Conservation (phyloP, 495 filamentous ascomycete genomes). For the Xylaria telfairii region DNA sequence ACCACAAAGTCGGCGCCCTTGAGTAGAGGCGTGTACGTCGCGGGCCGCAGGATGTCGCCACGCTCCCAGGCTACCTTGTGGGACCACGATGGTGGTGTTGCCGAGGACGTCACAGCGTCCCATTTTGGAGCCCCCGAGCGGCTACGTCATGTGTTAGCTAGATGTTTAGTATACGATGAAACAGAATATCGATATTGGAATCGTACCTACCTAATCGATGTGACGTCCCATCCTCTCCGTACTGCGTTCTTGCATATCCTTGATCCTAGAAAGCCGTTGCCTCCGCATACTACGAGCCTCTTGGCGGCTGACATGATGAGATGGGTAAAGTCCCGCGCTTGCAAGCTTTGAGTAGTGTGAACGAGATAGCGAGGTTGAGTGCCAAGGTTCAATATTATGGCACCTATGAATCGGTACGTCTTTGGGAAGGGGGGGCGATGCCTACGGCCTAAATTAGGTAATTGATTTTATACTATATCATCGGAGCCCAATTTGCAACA, state of each 20-base stretch:
- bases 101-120: slow-evolving; percentile 76
- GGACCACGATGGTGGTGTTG: slow-evolving; percentile 78
- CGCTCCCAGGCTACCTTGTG: slow-evolving; percentile 82
- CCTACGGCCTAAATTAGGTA: neutral
- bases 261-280: slow-evolving; percentile 93
- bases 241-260: slow-evolving; percentile 90
- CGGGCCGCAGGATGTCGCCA: slow-evolving; percentile 83
- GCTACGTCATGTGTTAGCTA: slow-evolving; percentile 49
- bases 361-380: neutral
- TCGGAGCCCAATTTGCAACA: neutral
- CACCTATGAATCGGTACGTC: neutral
- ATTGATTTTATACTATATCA: neutral
- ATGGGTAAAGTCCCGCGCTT: neutral
- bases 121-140: slow-evolving; percentile 89
- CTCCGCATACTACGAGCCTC: slow-evolving; percentile 86
- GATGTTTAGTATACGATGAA: neutral
- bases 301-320: slow-evolving; percentile 54
- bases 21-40: slow-evolving; percentile 75
- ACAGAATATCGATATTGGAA: neutral
- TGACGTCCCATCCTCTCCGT: slow-evolving; percentile 83
- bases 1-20: slow-evolving; percentile 81
- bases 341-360: neutral
- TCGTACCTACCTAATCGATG: slow-evolving; percentile 76
- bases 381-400: neutral
- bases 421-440: neutral